Evolutionary conservation across 2,329 filamentous ascomycete species (phyloP).

Genomic region (Volutella citrinella): DNA sequence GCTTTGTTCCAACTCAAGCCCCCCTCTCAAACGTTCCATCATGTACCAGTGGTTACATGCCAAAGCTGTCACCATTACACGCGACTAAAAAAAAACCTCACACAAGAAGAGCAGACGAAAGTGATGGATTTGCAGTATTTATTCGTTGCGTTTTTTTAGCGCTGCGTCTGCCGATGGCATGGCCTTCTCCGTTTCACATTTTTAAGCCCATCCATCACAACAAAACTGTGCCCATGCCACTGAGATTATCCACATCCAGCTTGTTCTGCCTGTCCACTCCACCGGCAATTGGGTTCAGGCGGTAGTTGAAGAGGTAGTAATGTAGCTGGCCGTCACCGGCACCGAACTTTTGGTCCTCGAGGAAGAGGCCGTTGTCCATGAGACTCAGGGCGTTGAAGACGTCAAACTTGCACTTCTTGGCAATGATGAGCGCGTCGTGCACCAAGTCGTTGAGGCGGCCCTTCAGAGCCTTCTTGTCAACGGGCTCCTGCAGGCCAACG

Average conservation of each 20-base stretch:
- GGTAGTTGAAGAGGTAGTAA: slow-evolving; percentile 98
- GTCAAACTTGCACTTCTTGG: slow-evolving; percentile 82
- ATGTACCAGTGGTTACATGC: too few species aligned
- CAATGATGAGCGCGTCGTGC: slow-evolving; percentile 81
- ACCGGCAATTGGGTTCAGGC: slow-evolving; percentile 78
- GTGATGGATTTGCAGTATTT: too few species aligned
- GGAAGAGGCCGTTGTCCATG: slow-evolving; percentile 90
- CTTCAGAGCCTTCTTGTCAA: slow-evolving; percentile 62
- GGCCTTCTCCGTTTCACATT: too few species aligned
- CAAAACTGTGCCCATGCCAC: slow-evolving; percentile 89
- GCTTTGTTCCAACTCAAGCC: too few species aligned
- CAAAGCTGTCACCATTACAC: too few species aligned
- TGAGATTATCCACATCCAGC: slow-evolving; percentile 73
- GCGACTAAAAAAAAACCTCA: too few species aligned
- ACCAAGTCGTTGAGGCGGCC: slow-evolving; percentile 77
- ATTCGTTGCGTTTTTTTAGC: too few species aligned
- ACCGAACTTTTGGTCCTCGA: slow-evolving; percentile 92
- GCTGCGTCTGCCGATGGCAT: too few species aligned
- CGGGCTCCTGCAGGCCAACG: slow-evolving; percentile 60
- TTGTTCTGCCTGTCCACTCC: slow-evolving; percentile 79
- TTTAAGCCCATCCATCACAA: too few species aligned
- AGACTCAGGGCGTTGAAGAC: slow-evolving; percentile 95
- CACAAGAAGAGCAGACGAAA: too few species aligned
- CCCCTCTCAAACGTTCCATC: too few species aligned
- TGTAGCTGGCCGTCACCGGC: slow-evolving; percentile 92